Conservation (phyloP, 2,329 filamentous ascomycete species). For the Lasiodiplodia gonubiensis region DNA sequence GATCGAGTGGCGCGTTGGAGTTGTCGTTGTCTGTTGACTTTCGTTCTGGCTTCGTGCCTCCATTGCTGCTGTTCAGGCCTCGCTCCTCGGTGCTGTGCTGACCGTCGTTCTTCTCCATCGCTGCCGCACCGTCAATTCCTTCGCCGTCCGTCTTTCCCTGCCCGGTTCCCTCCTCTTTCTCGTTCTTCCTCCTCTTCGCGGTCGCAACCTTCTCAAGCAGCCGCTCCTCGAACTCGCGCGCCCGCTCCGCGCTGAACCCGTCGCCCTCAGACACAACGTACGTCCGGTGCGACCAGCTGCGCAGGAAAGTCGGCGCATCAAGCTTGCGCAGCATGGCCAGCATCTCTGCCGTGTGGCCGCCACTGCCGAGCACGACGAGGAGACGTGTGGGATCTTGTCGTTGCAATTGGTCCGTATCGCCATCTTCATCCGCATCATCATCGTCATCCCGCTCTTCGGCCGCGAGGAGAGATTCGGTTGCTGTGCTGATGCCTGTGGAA, state of each 20-base stretch:
- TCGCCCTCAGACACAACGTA: conserved; percentile 85
- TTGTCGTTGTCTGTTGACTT: background rate
- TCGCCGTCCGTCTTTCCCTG: background rate
- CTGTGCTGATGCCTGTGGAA: background rate
- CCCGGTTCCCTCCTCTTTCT: background rate
- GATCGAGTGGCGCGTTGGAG: conserved; percentile 41
- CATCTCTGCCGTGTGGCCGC: conserved; percentile 96
- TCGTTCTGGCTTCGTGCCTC: no score
- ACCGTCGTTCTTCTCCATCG: no score
- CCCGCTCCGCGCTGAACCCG: conserved; percentile 68
- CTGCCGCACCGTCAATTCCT: background rate
- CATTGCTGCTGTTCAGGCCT: background rate
- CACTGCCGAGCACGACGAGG: conserved; percentile 85
- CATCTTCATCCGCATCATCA: background rate
- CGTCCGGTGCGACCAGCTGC: conserved; percentile 62
- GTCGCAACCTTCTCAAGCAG: background rate
- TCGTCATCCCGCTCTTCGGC: conserved; percentile 10
- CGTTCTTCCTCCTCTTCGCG: no score
- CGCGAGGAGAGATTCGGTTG: conserved; percentile 21
- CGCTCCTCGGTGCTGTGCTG: background rate
- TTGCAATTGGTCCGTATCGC: background rate
- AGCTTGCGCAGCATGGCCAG: conserved; percentile 76
- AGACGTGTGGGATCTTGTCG: conserved; percentile 59
- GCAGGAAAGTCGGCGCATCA: conserved; percentile 53
- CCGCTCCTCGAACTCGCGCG: conserved; percentile 65